A percentile compares a stretch with the other conserved stretches of the same genome.
Evolutionary conservation across 2,329 filamentous ascomycete genomes (phyloP).

Genomic region (Hypoxylon rubiginosum): DNA sequence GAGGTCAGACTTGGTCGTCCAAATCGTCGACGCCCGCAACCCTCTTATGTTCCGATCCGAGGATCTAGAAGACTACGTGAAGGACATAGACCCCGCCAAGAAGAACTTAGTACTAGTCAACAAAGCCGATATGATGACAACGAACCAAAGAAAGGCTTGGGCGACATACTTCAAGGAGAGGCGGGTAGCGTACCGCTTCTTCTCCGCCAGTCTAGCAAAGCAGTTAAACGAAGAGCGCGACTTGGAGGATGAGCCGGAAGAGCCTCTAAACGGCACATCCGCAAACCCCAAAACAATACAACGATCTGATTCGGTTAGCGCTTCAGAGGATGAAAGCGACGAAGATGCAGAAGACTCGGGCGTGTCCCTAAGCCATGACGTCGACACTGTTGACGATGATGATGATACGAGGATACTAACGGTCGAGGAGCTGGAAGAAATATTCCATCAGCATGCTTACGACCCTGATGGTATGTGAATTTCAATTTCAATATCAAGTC

Average conservation of each 20-base stretch:
- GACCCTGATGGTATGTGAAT: conserved; percentile 62
- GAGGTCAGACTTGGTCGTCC: conserved; percentile 92
- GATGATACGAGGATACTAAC: conserved; percentile 85
- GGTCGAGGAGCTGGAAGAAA: conserved; percentile 89
- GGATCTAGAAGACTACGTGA: conserved; percentile 93
- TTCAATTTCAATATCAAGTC: background rate
- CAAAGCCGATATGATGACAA: conserved; percentile 99
- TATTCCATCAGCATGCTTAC: conserved; percentile 84
- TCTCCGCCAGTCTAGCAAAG: conserved; percentile 93
- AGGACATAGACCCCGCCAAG: conserved; percentile 89
- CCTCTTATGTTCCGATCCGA: conserved; percentile 94
- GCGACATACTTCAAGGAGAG: conserved; percentile 85
- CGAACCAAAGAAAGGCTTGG: conserved; percentile 85
- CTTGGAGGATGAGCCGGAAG: conserved; percentile 63
- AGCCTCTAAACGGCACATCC: conserved; percentile 49
- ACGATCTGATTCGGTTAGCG: conserved; percentile 40
- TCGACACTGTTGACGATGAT: too few species aligned
- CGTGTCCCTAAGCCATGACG: conserved; percentile 56
- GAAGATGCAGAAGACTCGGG: conserved; percentile 55
- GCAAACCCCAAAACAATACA: conserved; percentile 53
- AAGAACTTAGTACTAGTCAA: conserved; percentile 94
- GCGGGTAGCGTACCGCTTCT: conserved; percentile 92
- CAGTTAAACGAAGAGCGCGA: conserved; percentile 83
- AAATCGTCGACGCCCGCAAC: conserved; percentile 98
- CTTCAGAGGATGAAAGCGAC: conserved; percentile 51